phyloP scores from a whole-genome alignment of 2,329 filamentous ascomycete genomes.

The Penicillium sp. region DNA sequence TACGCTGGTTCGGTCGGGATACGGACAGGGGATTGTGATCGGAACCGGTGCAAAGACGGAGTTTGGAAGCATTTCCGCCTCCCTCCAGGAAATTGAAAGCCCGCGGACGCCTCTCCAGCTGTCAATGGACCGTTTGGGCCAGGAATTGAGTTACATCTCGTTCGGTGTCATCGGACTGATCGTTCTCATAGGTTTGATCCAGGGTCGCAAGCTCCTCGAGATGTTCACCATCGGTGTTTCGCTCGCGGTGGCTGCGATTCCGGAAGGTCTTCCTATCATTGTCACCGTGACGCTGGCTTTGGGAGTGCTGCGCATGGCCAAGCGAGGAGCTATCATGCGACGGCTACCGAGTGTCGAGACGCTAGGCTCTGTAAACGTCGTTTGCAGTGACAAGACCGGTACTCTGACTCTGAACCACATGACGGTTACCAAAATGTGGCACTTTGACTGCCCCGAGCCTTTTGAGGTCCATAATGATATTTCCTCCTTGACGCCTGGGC shows the following conservation, averaged over 20 bases:
- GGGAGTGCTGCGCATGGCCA: constrained; percentile 93
- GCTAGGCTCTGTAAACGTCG: constrained; percentile 96
- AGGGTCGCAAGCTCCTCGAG: constrained; percentile 80
- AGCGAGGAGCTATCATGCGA: constrained; percentile 85
- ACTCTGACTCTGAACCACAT: constrained; percentile 97
- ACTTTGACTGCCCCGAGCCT: constrained; percentile 60
- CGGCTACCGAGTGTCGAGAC: constrained; percentile 95
- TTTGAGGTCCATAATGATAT: constrained; percentile 51
- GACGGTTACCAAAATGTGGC: constrained; percentile 95
- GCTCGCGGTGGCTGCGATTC: constrained; percentile 88
- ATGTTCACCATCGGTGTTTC: constrained; percentile 98
- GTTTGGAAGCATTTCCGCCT: constrained; percentile 91
- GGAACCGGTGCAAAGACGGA: constrained; percentile 88
- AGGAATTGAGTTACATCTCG: constrained; percentile 91
- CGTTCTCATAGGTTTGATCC: constrained; percentile 77
- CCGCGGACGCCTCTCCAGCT: constrained; percentile 86
- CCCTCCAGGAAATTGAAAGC: constrained; percentile 87
- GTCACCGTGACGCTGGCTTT: constrained; percentile 93
- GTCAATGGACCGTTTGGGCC: constrained; percentile 91
- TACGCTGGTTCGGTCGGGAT: constrained; percentile 84
- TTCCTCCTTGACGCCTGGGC: constrained; percentile 51
- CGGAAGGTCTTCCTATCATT: constrained; percentile 92
- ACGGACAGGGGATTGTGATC: constrained; percentile 92
- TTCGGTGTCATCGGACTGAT: constrained; percentile 92
- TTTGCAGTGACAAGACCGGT: constrained; percentile 96